Evolutionary conservation across 805 yeast genomes (phyloP).

Genomic region (Saccharomycopsis lassenensis): DNA sequence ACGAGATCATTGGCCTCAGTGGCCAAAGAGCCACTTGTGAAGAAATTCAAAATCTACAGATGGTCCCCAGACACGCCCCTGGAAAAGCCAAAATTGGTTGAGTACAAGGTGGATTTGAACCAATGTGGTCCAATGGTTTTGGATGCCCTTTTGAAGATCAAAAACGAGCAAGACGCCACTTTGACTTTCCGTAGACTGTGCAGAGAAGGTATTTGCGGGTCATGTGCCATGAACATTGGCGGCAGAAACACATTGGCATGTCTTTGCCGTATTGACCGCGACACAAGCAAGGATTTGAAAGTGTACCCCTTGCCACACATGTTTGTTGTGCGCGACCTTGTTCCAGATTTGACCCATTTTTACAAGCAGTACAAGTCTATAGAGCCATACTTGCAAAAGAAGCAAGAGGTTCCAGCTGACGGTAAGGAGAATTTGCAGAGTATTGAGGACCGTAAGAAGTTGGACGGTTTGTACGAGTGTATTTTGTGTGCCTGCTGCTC

Average conservation of each 20-base stretch:
- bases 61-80: slow-evolving; percentile 98
- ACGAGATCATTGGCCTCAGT: slow-evolving; percentile 32
- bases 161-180: slow-evolving; percentile 93
- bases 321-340: slow-evolving; percentile 94
- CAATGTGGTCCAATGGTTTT: slow-evolving; percentile 96
- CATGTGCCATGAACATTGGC: slow-evolving; percentile 99
- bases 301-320: slow-evolving; percentile 97
- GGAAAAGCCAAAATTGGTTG: slow-evolving; percentile 76
- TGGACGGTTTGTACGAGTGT: slow-evolving; percentile 96
- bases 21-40: slow-evolving; percentile 46
- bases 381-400: slow-evolving; percentile 91
- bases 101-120: slow-evolving; percentile 76
- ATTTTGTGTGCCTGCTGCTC: slow-evolving; percentile 96
- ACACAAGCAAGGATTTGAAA: slow-evolving; percentile 63
- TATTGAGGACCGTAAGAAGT: slow-evolving; percentile 85
- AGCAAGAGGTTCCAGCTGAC: slow-evolving; percentile 58
- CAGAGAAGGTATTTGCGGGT: slow-evolving; percentile 99
- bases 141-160: slow-evolving; percentile 89
- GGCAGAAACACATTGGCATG: slow-evolving; percentile 97
- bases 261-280: slow-evolving; percentile 83
- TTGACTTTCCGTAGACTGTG: slow-evolving; percentile 96
- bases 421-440: slow-evolving; percentile 91
- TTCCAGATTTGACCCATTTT: slow-evolving; percentile 94
- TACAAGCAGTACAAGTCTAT: slow-evolving; percentile 98
- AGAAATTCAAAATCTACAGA: slow-evolving; percentile 87